phyloP scores from a whole-genome alignment of 495 filamentous ascomycete species.

The Eremomyces bilateralis region DNA sequence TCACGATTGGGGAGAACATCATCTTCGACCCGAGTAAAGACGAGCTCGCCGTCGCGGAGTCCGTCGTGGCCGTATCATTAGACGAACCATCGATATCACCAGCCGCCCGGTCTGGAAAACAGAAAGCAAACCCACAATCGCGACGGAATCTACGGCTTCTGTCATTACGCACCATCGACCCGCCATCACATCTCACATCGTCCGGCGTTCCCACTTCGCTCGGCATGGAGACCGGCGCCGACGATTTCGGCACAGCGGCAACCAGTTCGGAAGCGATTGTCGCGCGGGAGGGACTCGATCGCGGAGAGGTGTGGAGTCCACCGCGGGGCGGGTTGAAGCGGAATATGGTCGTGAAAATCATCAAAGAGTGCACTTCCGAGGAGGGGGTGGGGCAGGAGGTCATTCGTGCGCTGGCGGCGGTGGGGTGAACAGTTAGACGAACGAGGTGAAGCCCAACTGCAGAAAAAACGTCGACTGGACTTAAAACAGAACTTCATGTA shows the following conservation, averaged over 20 bases:
- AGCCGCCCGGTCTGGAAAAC: conserved; percentile 38
- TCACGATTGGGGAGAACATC: conserved; percentile 66
- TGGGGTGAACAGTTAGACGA: too few species aligned
- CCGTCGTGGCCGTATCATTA: conserved; percentile 38
- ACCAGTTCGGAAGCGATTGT: conserved; percentile 23
- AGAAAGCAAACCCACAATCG: conserved; percentile 5
- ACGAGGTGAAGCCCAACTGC: too few species aligned
- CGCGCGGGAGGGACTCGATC: conserved; percentile 30
- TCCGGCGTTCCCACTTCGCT: conserved; percentile 45
- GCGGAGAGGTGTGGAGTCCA: conserved; percentile 58
- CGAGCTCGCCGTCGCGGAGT: conserved; percentile 81
- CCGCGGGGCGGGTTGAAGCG: conserved; percentile 55
- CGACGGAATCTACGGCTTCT: conserved; percentile 23
- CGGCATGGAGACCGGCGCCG: conserved; percentile 37
- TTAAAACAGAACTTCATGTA: too few species aligned
- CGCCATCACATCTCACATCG: conserved; percentile 47
- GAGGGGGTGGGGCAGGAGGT: conserved; percentile 76
- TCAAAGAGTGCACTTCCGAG: conserved; percentile 17
- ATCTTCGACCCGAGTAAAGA: conserved; percentile 83
- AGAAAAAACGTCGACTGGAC: too few species aligned
- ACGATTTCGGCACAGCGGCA: conserved; percentile 6
- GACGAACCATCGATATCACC: conserved; percentile 1
- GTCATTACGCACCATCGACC: conserved; percentile 46
- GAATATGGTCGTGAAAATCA: conserved; percentile 39
- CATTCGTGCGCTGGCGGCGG: conserved; percentile 46